These are phyloP conservation scores for Dactylonectria estremocensis DNA, from an alignment of 2,329 filamentous ascomycete genomes.

Conservation along the genomic window DNA sequence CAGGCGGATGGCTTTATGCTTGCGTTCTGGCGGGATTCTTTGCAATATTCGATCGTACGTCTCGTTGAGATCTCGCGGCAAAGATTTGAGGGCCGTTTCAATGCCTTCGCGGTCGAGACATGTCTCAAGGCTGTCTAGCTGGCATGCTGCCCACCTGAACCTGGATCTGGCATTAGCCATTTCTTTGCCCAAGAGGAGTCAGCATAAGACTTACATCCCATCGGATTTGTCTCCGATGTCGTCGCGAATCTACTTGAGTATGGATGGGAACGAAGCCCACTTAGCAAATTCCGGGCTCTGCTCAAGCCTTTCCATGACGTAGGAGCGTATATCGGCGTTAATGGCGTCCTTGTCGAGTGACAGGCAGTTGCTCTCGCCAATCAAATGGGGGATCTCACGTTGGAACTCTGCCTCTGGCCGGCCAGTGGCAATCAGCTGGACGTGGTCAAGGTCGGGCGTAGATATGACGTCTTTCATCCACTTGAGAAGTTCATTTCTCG, in stretches of 20 bases:
- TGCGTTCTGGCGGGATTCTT: constrained; percentile 28
- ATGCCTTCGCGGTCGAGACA: constrained; percentile 33
- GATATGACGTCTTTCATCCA: constrained; percentile 36
- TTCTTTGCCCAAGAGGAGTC: not conserved
- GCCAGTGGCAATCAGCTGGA: constrained; percentile 34
- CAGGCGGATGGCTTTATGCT: constrained; percentile 35
- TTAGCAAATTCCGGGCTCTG: constrained; percentile 37
- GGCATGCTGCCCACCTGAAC: constrained; percentile 49
- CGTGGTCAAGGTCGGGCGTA: constrained; percentile 1
- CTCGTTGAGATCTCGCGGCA: constrained; percentile 40
- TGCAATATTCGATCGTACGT: constrained; percentile 42
- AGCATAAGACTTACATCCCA: constrained; percentile 52
- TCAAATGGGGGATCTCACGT: constrained; percentile 14
- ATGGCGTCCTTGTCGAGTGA: constrained; percentile 33
- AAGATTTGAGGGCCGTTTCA: constrained; percentile 27
- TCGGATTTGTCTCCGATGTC: constrained; percentile 40
- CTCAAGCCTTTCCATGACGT: constrained; percentile 28
- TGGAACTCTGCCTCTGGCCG: constrained; percentile 40
- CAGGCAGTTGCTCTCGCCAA: constrained; percentile 37
- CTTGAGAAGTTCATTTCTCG: constrained; percentile 33
- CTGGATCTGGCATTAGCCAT: constrained; percentile 24
- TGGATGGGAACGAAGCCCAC: constrained; percentile 30
- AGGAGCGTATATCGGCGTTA: constrained; percentile 36
- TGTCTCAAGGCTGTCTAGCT: constrained; percentile 45
- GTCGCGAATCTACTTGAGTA: constrained; percentile 24